These are phyloP conservation scores for Spathaspora girioi DNA, from an alignment of 805 yeast genomes.

Conservation along the genomic window DNA sequence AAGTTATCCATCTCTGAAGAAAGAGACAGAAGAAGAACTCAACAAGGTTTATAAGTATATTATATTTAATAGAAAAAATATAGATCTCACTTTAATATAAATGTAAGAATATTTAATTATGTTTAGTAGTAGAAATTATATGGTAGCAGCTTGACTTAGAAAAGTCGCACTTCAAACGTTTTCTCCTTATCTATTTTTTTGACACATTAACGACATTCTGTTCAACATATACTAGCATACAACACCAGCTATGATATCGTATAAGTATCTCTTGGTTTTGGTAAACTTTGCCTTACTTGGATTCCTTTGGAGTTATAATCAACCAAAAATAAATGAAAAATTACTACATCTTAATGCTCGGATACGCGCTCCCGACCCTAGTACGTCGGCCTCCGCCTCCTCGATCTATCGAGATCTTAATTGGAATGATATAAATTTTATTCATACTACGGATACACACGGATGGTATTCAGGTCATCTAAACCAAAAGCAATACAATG, in stretches of 20 bases:
- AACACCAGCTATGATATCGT: background rate
- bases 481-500: slow-evolving; percentile 71
- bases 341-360: background rate
- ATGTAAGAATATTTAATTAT: too few relatives aligned
- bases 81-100: background rate
- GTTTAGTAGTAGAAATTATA: too few relatives aligned
- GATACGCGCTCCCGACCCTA: background rate
- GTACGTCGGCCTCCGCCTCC: background rate
- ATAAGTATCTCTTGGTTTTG: background rate
- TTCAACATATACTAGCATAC: background rate
- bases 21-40: slow-evolving; percentile 45
- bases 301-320: background rate
- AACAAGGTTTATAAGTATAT: slow-evolving; percentile 28
- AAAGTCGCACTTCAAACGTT: too few relatives aligned
- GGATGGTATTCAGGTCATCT: slow-evolving; percentile 94
- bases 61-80: background rate
- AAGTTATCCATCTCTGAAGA: slow-evolving; percentile 41
- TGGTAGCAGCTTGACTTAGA: too few relatives aligned
- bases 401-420: slow-evolving; percentile 40
- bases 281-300: background rate
- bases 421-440: slow-evolving; percentile 74
- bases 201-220: too few relatives aligned
- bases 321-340: background rate
- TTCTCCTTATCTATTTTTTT: too few relatives aligned
- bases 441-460: slow-evolving; percentile 96